These are phyloP conservation scores for Jamesozyma spencerorum DNA, from an alignment of 805 yeast genomes.

Conservation along the genomic window DNA sequence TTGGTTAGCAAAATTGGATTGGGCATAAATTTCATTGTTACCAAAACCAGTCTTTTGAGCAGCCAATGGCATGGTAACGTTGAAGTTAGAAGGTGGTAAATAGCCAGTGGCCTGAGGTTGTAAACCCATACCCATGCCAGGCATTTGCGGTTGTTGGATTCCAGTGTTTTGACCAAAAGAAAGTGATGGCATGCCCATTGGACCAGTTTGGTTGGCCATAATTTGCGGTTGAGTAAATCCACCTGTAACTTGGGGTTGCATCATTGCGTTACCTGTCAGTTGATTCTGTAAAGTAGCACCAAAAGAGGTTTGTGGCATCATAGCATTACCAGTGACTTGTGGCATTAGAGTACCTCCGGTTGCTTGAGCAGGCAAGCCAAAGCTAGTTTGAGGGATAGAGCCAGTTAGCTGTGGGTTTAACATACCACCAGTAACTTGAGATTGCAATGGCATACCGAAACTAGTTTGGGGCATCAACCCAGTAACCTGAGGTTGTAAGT, in stretches of 20 bases:
- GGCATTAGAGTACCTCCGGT: constrained; percentile 19
- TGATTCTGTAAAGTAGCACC: constrained; percentile 35
- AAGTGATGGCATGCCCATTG: constrained; percentile 23
- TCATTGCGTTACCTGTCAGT: constrained; percentile 15
- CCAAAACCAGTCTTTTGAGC: constrained; percentile 41
- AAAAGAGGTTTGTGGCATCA: constrained; percentile 33
- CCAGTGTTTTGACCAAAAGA: constrained; percentile 26
- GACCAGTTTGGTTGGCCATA: constrained; percentile 1
- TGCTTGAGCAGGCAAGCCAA: constrained; percentile 22
- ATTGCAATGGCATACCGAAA: constrained; percentile 22
- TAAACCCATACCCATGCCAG: constrained; percentile 18
- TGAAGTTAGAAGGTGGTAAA: constrained; percentile 38
- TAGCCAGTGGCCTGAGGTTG: constrained; percentile 55
- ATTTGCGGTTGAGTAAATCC: constrained; percentile 14
- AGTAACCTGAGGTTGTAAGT: constrained; percentile 32
- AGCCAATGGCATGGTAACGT: constrained; percentile 29
- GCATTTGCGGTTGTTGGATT: constrained; percentile 38
- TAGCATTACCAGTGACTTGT: constrained; percentile 25
- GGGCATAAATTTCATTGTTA: constrained; percentile 33
- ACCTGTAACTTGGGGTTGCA: constrained; percentile 36
- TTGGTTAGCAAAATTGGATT: constrained; percentile 29
- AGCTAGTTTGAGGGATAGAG: constrained; percentile 29
- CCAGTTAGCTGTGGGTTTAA: constrained; percentile 17
- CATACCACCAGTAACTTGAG: constrained; percentile 18
- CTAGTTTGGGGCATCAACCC: constrained; percentile 33